Evolutionary conservation across 2,329 filamentous ascomycete species (phyloP).

Genomic region (Sporothrix brunneoviolacea): DNA sequence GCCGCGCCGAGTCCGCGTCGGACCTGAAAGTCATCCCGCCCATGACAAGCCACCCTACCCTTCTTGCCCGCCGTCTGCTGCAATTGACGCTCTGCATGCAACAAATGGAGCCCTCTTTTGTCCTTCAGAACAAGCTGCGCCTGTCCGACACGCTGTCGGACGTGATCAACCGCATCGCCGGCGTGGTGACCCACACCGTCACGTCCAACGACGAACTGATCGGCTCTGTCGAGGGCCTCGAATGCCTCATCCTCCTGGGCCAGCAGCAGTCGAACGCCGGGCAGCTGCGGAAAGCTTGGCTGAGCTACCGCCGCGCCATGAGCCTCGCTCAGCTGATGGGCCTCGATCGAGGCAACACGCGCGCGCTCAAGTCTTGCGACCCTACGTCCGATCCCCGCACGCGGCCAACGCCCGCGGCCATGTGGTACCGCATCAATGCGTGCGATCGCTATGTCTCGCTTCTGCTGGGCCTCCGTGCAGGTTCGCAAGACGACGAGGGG

Average conservation of each 20-base stretch:
- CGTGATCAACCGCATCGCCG: constrained; percentile 28
- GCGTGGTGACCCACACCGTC: constrained; percentile 32
- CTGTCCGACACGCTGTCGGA: constrained; percentile 20
- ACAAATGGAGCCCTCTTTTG: constrained; percentile 32
- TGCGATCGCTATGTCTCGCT: constrained; percentile 46
- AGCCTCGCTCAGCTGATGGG: constrained; percentile 46
- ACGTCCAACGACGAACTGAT: constrained; percentile 46
- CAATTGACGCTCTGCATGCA: constrained; percentile 41
- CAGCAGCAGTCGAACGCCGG: constrained; percentile 47
- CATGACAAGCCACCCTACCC: constrained; percentile 36
- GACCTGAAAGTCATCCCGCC: constrained; percentile 26
- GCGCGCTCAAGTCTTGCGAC: constrained; percentile 33
- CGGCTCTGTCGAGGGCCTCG: constrained; percentile 45
- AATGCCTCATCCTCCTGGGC: constrained; percentile 42
- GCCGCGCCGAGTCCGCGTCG: constrained; percentile 21
- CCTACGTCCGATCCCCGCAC: constrained; percentile 26
- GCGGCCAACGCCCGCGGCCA: constrained; percentile 24
- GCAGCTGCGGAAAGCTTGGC: constrained; percentile 48
- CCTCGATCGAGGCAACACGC: constrained; percentile 31
- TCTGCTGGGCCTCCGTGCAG: constrained; percentile 43
- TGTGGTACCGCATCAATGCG: constrained; percentile 46
- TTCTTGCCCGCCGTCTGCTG: constrained; percentile 42
- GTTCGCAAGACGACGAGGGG: constrained; percentile 30
- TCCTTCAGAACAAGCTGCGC: constrained; percentile 24
- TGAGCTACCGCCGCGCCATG: constrained; percentile 43